Conservation (phyloP, 345 rosid species). For the Abelmoschus esculentus region DNA sequence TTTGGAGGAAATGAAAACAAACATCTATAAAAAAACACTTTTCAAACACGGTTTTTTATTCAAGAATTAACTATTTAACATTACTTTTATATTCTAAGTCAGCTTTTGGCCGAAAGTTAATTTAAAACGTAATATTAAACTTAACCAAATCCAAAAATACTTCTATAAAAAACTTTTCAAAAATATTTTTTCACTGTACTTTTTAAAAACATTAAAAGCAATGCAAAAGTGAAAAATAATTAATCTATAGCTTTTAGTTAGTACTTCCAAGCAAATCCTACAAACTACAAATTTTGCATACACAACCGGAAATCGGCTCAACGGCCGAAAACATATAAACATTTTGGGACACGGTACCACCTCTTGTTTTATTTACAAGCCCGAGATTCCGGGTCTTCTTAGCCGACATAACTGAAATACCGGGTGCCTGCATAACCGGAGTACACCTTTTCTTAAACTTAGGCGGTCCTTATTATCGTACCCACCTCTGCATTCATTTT, state of each 20-base stretch:
- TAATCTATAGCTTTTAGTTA: constrained; percentile 14
- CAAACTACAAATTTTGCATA: background rate
- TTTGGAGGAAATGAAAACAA: too few species aligned
- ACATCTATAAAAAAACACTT: too few species aligned
- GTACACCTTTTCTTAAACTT: constrained; percentile 52
- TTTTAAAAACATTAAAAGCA: too few species aligned
- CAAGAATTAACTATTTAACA: too few species aligned
- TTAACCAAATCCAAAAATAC: too few species aligned
- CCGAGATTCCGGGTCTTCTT: constrained; percentile 41
- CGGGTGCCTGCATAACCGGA: constrained; percentile 59
- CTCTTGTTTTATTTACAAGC: constrained; percentile 45
- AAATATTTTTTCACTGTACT: too few species aligned
- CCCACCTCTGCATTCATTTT: constrained; percentile 22
- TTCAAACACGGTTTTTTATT: too few species aligned
- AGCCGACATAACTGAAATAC: constrained; percentile 55
- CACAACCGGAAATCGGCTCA: constrained; percentile 11
- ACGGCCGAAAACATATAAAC: background rate
- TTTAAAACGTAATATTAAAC: too few species aligned
- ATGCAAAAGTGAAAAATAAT: background rate
- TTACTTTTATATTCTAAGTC: too few species aligned
- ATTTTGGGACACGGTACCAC: constrained; percentile 3
- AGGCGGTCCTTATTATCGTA: constrained; percentile 34
- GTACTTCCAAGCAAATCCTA: constrained; percentile 14
- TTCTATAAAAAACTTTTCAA: too few species aligned
- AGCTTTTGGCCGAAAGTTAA: too few species aligned